A percentile compares a stretch with the other conserved stretches of the same genome.
Evolutionary conservation across 495 filamentous ascomycete species (phyloP).

Genomic region (Penicillium fimorum): DNA sequence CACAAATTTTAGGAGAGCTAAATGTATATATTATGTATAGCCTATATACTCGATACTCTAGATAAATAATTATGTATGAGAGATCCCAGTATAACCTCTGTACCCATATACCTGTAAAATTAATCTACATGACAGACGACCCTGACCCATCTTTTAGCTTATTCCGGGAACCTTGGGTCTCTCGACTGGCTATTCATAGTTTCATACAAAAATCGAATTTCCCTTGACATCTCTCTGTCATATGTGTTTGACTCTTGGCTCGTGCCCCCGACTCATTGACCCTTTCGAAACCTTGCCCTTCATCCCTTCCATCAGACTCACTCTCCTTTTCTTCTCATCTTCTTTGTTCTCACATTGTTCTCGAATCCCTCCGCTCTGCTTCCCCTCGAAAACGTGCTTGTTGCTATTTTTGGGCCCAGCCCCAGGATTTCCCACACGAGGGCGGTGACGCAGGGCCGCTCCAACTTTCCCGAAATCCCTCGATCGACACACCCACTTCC

Average conservation of each 20-base stretch:
- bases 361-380: conserved; percentile 1
- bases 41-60: neutral
- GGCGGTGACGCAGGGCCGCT: conserved; percentile 37
- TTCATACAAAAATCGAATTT: neutral
- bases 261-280: conserved; percentile 17
- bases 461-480: conserved; percentile 16
- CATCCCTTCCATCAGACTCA: conserved; percentile 7
- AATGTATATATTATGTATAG: neutral
- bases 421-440: conserved; percentile 40
- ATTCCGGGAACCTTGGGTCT: conserved; percentile 13
- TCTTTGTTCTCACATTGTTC: conserved; percentile 5
- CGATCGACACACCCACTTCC: conserved; percentile 10
- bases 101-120: neutral
- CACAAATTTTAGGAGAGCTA: neutral
- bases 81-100: neutral
- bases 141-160: conserved; percentile 13
- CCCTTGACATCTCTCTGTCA: neutral
- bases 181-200: conserved; percentile 4
- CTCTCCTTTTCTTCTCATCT: neutral
- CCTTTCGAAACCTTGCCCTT: conserved; percentile 12
- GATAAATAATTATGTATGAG: neutral
- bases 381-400: conserved; percentile 6
- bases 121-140: conserved; percentile 1
- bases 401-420: conserved; percentile 43
- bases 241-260: conserved; percentile 14